Conservation (phyloP, 129 eudicot genomes). For the Helianthus annuus region HanXRQr2.0-SUNRISE NC_035438.2:108358557-108359056, state of each 20-base stretch:
- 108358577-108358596: conserved; percentile 20
- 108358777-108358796: conserved; percentile 82
- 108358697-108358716: conserved; percentile 54
- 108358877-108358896: background rate
- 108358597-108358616: conserved; percentile 18
- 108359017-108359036: background rate
- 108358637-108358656: conserved; percentile 1
- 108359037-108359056: background rate
- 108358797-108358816: conserved; percentile 83
- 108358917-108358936: background rate
- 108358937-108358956: background rate
- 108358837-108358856: conserved; percentile 61
- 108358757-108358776: conserved; percentile 83
- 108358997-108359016: too few relatives aligned
- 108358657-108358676: conserved; percentile 34
- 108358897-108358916: background rate
- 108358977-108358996: background rate
- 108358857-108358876: conserved; percentile 54
- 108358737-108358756: conserved; percentile 59
- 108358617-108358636: conserved; percentile 14
- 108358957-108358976: background rate
- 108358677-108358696: conserved; percentile 54
- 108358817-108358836: conserved; percentile 33
- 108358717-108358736: conserved; percentile 42
- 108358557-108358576: conserved; percentile 35